Evolutionary conservation across 78 protist species (phyloP), one percentile per base, ranked within the genome.

Genomic region (Anaeramoeba ignava): DNA sequence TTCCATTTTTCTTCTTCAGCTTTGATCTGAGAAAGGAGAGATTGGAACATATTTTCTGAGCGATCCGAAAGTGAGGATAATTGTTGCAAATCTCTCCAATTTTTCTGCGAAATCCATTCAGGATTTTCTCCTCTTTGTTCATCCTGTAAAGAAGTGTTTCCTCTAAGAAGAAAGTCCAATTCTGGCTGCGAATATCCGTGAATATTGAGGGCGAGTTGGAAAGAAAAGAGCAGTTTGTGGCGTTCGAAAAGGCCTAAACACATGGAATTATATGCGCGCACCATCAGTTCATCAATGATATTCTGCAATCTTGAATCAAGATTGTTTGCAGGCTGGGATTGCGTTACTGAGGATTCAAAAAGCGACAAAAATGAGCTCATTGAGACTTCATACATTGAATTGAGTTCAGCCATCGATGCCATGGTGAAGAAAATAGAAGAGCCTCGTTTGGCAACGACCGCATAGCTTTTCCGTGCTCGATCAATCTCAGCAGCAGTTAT

Each of bases 341-440:
- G 1, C n/a, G n/a, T 39, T 41, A 94, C 88, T 42, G 92, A 34
- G 33, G 3, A n/a, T 42, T 38, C 33, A 88, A 93, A 93, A 42
- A 95, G 90, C 0, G 86, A 94, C 78, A 91, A 78, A 86, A 84
- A 95, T 3, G 95, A 68, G 23, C 54, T 34, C 12, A 95, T 89
- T 31, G 96, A 93, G 86, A 89, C 91, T 87, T 93, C 96, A 87
- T 93, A 95, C 96, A 93, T 93, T 38, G 84, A 1, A 82, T 81
- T 86, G 83, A 95, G 86, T 17, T 85, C 87, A 3, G 90, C 39
- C 78, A 95, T 85, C 23, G 79, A 36, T 0, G 89, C 0, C 82
- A 95, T 81, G 34, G 42, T 89, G 81, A 92, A 93, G 93, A 91
- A 95, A 40, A 95, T 89, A 78, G 89, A 87, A 3, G 95, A 42